Percentiles rank a stretch among this genome's conserved stretches.
phyloP scores from a whole-genome alignment of 257 asterid species.

The Prunella vulgaris region DNA sequence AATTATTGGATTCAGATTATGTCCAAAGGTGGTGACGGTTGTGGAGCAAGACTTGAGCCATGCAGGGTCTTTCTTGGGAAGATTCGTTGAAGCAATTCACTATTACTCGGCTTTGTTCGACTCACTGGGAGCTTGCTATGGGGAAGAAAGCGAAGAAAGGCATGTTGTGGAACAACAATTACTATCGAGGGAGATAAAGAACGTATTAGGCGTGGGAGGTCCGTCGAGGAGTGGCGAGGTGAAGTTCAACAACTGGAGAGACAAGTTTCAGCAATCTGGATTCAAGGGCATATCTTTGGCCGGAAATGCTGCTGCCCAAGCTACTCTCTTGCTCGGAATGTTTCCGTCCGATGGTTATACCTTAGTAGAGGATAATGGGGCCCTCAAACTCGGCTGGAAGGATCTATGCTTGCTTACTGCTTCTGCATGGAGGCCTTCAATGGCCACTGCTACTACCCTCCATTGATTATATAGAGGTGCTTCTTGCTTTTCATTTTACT shows the following conservation, averaged over 20 bases:
- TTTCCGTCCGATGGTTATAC: constrained; percentile 94
- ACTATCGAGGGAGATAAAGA: constrained; percentile 78
- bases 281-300: constrained; percentile 78
- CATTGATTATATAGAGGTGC: constrained; percentile 5
- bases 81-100: constrained; percentile 96
- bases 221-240: constrained; percentile 69
- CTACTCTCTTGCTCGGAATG: constrained; percentile 91
- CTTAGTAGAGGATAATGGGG: constrained; percentile 84
- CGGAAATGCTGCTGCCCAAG: constrained; percentile 92
- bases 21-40: constrained; percentile 89
- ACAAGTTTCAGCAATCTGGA: constrained; percentile 80
- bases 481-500: background rate
- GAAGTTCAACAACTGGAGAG: constrained; percentile 92
- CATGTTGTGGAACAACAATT: constrained; percentile 93
- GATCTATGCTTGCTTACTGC: constrained; percentile 97
- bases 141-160: constrained; percentile 92
- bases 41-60: constrained; percentile 98
- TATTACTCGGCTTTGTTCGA: constrained; percentile 93
- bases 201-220: constrained; percentile 76
- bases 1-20: constrained; percentile 43
- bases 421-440: constrained; percentile 83
- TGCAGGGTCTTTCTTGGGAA: constrained; percentile 86
- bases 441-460: constrained; percentile 16
- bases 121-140: constrained; percentile 93
- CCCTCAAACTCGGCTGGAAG: constrained; percentile 97